Conservation (phyloP, 139 green algal species). For the Ostreobium quekettii region DNA sequence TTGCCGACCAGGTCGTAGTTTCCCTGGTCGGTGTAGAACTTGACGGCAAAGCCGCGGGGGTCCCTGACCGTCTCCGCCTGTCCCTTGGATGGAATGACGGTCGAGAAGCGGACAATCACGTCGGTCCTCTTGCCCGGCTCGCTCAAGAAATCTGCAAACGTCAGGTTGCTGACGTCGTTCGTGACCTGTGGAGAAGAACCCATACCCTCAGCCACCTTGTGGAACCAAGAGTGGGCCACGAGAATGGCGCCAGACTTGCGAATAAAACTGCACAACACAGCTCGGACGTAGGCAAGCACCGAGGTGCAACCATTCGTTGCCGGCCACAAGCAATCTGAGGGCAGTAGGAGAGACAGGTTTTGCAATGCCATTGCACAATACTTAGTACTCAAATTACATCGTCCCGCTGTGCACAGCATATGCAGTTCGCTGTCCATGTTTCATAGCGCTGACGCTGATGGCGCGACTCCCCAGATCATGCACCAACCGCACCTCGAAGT, state of each 20-base stretch:
- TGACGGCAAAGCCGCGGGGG: slow-evolving; percentile 52
- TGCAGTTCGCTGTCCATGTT: too few relatives aligned
- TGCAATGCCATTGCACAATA: not conserved
- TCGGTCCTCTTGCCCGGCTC: slow-evolving; percentile 41
- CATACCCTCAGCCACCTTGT: not conserved
- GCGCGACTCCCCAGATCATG: too few relatives aligned
- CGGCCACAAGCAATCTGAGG: too few relatives aligned
- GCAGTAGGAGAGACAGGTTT: not conserved
- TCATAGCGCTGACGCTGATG: too few relatives aligned
- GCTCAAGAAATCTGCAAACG: slow-evolving; percentile 43
- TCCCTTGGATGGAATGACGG: slow-evolving; percentile 42
- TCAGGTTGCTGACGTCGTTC: slow-evolving; percentile 47
- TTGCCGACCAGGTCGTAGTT: slow-evolving; percentile 60
- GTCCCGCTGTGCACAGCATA: too few relatives aligned
- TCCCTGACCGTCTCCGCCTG: slow-evolving; percentile 51
- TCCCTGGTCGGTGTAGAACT: slow-evolving; percentile 60
- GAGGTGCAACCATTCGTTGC: too few relatives aligned
- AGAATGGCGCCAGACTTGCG: not conserved
- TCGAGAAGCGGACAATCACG: slow-evolving; percentile 44
- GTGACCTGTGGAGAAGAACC: slow-evolving; percentile 23
- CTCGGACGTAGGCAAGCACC: not conserved
- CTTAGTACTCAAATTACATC: too few relatives aligned
- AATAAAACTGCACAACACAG: not conserved
- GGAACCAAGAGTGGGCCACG: not conserved
- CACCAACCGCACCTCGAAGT: slow-evolving; percentile 54